Conservation (phyloP, 208 protist species). For the Angomonas desouzai region DNA sequence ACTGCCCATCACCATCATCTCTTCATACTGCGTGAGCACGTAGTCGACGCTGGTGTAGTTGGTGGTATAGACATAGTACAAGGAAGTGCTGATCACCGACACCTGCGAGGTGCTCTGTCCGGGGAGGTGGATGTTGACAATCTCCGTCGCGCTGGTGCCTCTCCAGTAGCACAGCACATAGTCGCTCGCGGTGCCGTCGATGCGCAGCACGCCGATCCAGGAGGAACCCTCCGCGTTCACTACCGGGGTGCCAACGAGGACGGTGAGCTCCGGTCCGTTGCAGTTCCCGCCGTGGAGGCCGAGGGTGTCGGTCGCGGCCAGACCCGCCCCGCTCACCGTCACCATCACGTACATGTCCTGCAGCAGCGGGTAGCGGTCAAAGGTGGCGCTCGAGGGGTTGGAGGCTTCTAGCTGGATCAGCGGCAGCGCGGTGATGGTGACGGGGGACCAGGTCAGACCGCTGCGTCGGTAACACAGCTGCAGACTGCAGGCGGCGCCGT, state of each 20-base stretch:
- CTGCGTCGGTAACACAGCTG: constrained; percentile 79
- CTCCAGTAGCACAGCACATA: constrained; percentile 79
- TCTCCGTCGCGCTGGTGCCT: constrained; percentile 49
- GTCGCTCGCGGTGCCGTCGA: constrained; percentile 25
- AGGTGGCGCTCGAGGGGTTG: constrained; percentile 56
- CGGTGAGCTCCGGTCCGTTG: constrained; percentile 38
- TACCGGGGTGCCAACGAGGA: constrained; percentile 23
- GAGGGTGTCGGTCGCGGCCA: constrained; percentile 43
- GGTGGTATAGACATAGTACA: constrained; percentile 58
- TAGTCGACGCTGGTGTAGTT: constrained; percentile 49
- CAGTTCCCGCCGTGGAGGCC: constrained; percentile 37
- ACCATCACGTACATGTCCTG: constrained; percentile 80
- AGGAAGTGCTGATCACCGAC: constrained; percentile 40
- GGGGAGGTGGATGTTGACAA: constrained; percentile 39
- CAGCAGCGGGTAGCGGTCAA: constrained; percentile 62
- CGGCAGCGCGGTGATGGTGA: constrained; percentile 30
- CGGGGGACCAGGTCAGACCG: constrained; percentile 72
- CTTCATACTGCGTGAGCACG: constrained; percentile 56
- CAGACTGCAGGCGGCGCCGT: constrained; percentile 46
- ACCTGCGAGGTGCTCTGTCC: constrained; percentile 26
- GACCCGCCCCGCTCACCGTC: constrained; percentile 56
- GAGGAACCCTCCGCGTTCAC: constrained; percentile 33
- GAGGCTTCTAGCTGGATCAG: constrained; percentile 47
- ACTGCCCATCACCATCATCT: constrained; percentile 53
- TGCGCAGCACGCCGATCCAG: constrained; percentile 76